A percentile compares a stretch with the other conserved stretches of the same genome.
These are phyloP conservation scores for Cladosporium sp. DNA, from an alignment of 2,329 filamentous ascomycete genomes.

Conservation along the genomic window DNA sequence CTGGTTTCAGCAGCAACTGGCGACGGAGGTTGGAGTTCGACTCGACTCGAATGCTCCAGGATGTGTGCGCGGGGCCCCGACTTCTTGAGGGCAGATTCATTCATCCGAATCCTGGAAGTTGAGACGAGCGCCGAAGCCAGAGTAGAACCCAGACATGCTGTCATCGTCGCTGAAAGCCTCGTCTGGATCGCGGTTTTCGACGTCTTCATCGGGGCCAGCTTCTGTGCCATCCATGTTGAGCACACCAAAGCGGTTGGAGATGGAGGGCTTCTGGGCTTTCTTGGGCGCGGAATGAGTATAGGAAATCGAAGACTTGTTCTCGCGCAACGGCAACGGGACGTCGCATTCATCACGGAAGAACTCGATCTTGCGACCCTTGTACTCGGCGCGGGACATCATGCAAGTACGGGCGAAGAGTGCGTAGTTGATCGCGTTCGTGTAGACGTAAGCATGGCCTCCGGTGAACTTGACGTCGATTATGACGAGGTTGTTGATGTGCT, in stretches of 20 bases:
- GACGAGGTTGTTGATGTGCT: constrained; percentile 75
- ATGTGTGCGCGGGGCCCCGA: too few relatives aligned
- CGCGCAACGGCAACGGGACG: constrained; percentile 43
- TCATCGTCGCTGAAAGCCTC: not conserved
- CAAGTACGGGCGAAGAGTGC: constrained; percentile 72
- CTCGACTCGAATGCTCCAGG: too few relatives aligned
- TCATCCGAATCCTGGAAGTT: constrained; percentile 3
- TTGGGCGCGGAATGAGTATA: constrained; percentile 29
- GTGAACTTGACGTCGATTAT: constrained; percentile 61
- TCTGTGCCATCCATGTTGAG: constrained; percentile 18
- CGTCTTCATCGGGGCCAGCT: not conserved
- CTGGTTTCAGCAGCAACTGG: too few relatives aligned
- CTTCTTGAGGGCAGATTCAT: too few relatives aligned
- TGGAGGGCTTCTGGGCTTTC: constrained; percentile 33
- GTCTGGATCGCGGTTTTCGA: constrained; percentile 6
- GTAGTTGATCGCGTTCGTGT: constrained; percentile 71
- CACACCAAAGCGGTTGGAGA: constrained; percentile 59
- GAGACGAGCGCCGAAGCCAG: not conserved
- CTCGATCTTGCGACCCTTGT: constrained; percentile 66
- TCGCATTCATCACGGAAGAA: constrained; percentile 71
- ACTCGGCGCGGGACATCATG: constrained; percentile 64
- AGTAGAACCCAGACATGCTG: not conserved
- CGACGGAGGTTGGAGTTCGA: too few relatives aligned
- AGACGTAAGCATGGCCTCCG: constrained; percentile 59
- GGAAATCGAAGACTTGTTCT: constrained; percentile 28